Conservation (phyloP, 129 eudicot genomes). For the Oenanthe sinensis region DNA sequence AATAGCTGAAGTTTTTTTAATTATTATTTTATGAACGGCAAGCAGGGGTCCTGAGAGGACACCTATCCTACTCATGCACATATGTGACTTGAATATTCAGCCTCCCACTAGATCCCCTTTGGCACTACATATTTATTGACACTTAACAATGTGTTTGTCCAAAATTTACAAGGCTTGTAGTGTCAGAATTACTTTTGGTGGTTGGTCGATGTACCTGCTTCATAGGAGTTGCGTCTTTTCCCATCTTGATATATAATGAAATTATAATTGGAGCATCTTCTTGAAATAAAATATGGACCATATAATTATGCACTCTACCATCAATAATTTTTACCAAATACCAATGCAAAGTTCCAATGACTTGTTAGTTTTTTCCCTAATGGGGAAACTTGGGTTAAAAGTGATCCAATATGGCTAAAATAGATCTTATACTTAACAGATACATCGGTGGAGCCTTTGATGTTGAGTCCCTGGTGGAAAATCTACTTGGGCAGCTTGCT, state of each 20-base stretch:
- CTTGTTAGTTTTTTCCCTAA: not conserved
- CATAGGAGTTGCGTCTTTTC: not conserved
- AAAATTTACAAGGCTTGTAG: not conserved
- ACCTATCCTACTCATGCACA: not conserved
- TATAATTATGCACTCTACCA: not conserved
- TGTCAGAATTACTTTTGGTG: not conserved
- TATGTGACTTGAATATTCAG: not conserved
- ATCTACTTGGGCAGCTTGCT: conserved; percentile 83
- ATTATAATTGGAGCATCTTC: not conserved
- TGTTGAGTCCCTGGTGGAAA: conserved; percentile 86
- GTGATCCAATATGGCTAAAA: conserved; percentile 1
- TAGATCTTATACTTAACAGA: conserved; percentile 25
- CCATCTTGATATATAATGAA: not conserved
- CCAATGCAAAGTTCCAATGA: not conserved
- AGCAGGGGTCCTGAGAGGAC: not conserved
- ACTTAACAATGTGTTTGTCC: not conserved
- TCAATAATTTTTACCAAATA: not conserved
- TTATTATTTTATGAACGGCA: not conserved
- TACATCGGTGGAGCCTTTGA: conserved; percentile 93
- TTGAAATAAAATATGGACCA: not conserved
- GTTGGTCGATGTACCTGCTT: not conserved
- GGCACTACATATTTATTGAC: not conserved
- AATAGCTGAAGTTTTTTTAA: not conserved
- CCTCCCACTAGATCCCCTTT: not conserved
- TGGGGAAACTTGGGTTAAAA: not conserved